These are phyloP conservation scores for Linaria vulgaris DNA, from an alignment of 257 asterid species.

Conservation along the genomic window DNA sequence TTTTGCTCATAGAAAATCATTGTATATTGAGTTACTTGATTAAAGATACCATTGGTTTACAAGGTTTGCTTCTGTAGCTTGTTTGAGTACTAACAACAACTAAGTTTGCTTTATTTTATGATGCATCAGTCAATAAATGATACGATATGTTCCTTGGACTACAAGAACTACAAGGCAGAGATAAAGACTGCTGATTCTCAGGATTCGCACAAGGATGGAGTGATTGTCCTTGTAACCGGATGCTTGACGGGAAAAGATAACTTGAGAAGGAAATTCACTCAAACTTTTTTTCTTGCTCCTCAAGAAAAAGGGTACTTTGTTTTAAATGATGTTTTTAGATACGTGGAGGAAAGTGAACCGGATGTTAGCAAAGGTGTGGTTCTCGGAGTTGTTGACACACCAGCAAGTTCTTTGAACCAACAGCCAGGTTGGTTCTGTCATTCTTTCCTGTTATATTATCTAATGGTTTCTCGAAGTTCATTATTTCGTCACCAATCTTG, in stretches of 20 bases:
- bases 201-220: constrained; percentile 70
- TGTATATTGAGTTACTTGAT: not conserved
- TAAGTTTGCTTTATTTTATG: constrained; percentile 13
- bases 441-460: constrained; percentile 7
- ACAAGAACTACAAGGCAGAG: constrained; percentile 91
- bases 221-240: constrained; percentile 85
- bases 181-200: constrained; percentile 92
- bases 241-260: constrained; percentile 81
- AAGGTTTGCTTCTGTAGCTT: not conserved
- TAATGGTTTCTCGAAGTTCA: not conserved
- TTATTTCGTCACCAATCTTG: constrained; percentile 19
- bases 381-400: constrained; percentile 40
- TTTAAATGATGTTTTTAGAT: constrained; percentile 78
- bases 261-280: constrained; percentile 63
- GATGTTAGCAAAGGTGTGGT: constrained; percentile 27
- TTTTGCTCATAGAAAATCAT: not conserved
- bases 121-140: constrained; percentile 69
- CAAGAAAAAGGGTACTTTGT: constrained; percentile 89
- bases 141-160: constrained; percentile 72
- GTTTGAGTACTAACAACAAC: constrained; percentile 10
- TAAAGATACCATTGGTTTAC: not conserved
- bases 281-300: constrained; percentile 93
- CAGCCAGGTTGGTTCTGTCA: constrained; percentile 54
- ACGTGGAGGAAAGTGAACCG: constrained; percentile 55
- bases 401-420: constrained; percentile 36